Base-by-base conservation (phyloP, 2,329 filamentous ascomycete genomes). In the Chrysoporthe puriensis region DNA sequence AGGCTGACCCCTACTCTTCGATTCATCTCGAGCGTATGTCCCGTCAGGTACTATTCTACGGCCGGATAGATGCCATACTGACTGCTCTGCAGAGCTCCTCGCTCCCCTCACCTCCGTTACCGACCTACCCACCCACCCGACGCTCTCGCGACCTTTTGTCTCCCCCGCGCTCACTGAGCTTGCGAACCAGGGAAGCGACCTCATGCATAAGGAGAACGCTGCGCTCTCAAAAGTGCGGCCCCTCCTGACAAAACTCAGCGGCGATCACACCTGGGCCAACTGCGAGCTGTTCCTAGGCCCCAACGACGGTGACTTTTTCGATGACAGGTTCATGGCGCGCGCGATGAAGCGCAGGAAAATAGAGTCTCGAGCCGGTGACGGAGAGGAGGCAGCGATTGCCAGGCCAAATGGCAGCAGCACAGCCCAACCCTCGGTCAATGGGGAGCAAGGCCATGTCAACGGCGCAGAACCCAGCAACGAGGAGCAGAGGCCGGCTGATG, bases 161-260 rank as follows among this genome's bases (percentile, higher is more conserved):
- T 92, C 91, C 62, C 89, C 87, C 72, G 91, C 90, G 13, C 84
- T 96, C 21, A 89, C 87, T 62, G 87, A 92, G 71, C 85, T 96
- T 66, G 87, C 90, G 21, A 83, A 84, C 57, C 89, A 94, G 78
- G 90, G 88, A 65, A 86, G 88, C 71, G 84, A 86, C 66, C 90
- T 92, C 72, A 88, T 93, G 82, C 88, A 92, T 67, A 90, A 91
- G 74, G 93, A 96, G 76, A 91, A 91, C 70, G 82, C 83, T 36
- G 88, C 89, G 5, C 80, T 95, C 13, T 92, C 90, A 86, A 88
- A 87, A 73, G 89, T 93, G 59, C 93, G 93, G 75, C 88, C 90
- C 72, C 79, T 96, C 62, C 84, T 93, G 71, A 91, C 90, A 43
- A 87, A 87, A 71, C 83, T 96, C 9, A 88, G 91, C 61, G 93